phyloP scores from a whole-genome alignment of 208 protist species.

The Trypanosoma brucei region DNA sequence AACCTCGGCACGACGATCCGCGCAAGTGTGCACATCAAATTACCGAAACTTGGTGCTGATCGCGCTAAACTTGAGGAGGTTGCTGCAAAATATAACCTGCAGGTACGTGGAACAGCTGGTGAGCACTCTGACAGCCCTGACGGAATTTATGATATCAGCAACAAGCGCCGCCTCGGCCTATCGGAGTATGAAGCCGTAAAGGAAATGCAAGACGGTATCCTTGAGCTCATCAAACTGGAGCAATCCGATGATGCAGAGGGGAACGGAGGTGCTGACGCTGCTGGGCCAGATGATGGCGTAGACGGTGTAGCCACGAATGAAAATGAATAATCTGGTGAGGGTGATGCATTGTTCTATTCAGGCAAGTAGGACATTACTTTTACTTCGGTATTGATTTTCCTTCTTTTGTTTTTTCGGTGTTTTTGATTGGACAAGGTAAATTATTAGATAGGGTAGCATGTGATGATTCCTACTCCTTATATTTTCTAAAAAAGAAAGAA shows the following conservation, averaged over 20 bases:
- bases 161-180: constrained; percentile 45
- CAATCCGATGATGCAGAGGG: constrained; percentile 16
- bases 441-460: too few relatives aligned
- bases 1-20: constrained; percentile 49
- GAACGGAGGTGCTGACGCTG: background rate
- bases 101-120: constrained; percentile 40
- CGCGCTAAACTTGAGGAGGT: constrained; percentile 41
- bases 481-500: too few relatives aligned
- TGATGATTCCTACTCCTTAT: too few relatives aligned
- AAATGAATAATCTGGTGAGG: too few relatives aligned
- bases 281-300: background rate
- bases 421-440: too few relatives aligned
- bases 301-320: background rate
- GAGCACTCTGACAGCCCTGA: constrained; percentile 40
- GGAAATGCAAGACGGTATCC: constrained; percentile 49
- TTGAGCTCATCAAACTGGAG: constrained; percentile 45
- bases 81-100: constrained; percentile 32
- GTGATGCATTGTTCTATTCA: too few relatives aligned
- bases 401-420: too few relatives aligned
- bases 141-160: constrained; percentile 51
- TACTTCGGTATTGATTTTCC: too few relatives aligned
- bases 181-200: constrained; percentile 36
- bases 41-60: constrained; percentile 32
- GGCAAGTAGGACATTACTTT: too few relatives aligned
- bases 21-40: constrained; percentile 40